A percentile compares a stretch with the other conserved stretches of the same genome.
Evolutionary conservation across 805 yeast species (phyloP).

Genomic region (Groenewaldozyma salmanticensis): DNA sequence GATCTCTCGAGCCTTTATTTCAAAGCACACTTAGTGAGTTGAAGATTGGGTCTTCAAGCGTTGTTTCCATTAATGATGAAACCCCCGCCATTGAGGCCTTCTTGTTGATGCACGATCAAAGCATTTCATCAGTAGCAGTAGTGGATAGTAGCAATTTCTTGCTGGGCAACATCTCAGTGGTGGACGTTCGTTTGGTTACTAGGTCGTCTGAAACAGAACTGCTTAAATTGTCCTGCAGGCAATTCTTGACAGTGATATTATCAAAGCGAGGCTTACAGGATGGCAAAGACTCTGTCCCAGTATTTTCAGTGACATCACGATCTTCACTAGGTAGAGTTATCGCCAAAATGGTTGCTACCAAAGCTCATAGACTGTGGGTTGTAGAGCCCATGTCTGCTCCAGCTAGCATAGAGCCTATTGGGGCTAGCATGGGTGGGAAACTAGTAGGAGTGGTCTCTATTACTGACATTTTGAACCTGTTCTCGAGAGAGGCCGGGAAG

Average conservation of each 20-base stretch:
- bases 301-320: constrained; percentile 77
- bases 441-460: constrained; percentile 85
- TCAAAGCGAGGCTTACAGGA: constrained; percentile 84
- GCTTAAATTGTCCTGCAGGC: constrained; percentile 73
- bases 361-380: constrained; percentile 62
- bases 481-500: constrained; percentile 68
- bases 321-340: constrained; percentile 80
- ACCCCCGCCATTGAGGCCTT: constrained; percentile 81
- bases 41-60: constrained; percentile 50
- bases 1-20: constrained; percentile 65
- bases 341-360: constrained; percentile 92
- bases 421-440: constrained; percentile 29
- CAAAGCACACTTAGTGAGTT: constrained; percentile 60
- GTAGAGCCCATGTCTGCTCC: constrained; percentile 22
- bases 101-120: constrained; percentile 69
- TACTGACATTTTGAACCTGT: constrained; percentile 76
- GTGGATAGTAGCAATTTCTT: constrained; percentile 68
- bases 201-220: constrained; percentile 79
- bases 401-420: constrained; percentile 5
- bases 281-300: constrained; percentile 94
- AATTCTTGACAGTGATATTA: constrained; percentile 77
- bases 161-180: constrained; percentile 87
- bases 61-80: constrained; percentile 73
- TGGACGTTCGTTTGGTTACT: constrained; percentile 84
- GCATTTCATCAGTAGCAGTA: constrained; percentile 87